Conservation (phyloP, 805 yeast species). For the Cyberlindnera xishuangbannaensis region DNA sequence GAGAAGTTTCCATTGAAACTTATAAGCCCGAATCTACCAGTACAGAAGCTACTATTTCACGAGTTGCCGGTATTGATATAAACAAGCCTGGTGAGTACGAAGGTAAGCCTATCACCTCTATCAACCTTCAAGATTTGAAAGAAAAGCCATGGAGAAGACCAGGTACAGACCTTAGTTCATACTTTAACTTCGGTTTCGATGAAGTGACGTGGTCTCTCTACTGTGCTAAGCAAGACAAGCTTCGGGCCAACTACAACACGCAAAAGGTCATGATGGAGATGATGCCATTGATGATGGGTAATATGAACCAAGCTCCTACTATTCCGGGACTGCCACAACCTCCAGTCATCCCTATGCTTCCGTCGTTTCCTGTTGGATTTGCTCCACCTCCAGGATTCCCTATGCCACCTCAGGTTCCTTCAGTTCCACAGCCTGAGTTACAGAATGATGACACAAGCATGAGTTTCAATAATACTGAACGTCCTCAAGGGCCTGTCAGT, state of each 20-base stretch:
- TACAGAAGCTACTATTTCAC: constrained; percentile 31
- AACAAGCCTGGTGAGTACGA: constrained; percentile 67
- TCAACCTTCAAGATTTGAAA: constrained; percentile 73
- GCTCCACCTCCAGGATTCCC: constrained; percentile 5
- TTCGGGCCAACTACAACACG: constrained; percentile 76
- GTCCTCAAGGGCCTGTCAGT: no score
- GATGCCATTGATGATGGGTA: constrained; percentile 35
- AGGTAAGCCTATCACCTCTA: constrained; percentile 77
- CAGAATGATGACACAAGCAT: no score
- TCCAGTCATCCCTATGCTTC: constrained; percentile 11
- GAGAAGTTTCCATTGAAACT: constrained; percentile 30
- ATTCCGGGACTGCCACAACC: constrained; percentile 25
- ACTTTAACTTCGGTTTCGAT: constrained; percentile 94
- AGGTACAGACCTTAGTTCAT: constrained; percentile 91
- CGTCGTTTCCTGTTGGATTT: constrained; percentile 5
- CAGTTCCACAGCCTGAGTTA: no score
- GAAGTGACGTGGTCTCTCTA: constrained; percentile 95
- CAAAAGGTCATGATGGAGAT: constrained; percentile 67
- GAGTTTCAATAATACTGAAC: no score
- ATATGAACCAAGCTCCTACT: constrained; percentile 28
- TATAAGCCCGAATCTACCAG: constrained; percentile 21
- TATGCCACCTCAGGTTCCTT: constrained; percentile 5
- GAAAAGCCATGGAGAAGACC: constrained; percentile 99
- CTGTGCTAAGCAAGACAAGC: constrained; percentile 78
- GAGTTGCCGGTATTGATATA: constrained; percentile 52